phyloP scores from a whole-genome alignment of 192 early-diverging fungal species.

The Martensiomyces pterosporus region DNA sequence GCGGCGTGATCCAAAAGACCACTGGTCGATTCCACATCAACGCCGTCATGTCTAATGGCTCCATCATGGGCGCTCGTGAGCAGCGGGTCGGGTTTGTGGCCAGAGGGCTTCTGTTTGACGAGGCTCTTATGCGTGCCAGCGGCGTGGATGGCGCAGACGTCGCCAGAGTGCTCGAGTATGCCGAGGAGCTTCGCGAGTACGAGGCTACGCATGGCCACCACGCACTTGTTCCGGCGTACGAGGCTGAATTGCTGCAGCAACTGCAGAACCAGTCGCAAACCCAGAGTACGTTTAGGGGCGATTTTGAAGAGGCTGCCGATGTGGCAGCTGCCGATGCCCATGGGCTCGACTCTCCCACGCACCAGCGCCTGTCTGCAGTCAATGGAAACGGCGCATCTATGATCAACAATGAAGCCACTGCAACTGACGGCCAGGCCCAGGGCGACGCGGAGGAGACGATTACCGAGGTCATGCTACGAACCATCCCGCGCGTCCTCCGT shows the following conservation, averaged over 20 bases:
- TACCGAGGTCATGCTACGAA: constrained; percentile 13
- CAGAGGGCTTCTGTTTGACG: constrained; percentile 32
- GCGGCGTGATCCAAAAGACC: constrained; percentile 29
- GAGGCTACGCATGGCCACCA: constrained; percentile 25
- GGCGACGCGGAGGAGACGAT: constrained; percentile 6
- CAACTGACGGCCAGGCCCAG: no score
- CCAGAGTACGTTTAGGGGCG: background rate
- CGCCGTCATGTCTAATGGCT: background rate
- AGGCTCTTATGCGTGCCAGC: constrained; percentile 16
- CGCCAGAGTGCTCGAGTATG: constrained; percentile 13
- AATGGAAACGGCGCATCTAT: no score
- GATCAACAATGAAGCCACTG: background rate
- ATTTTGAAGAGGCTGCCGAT: background rate
- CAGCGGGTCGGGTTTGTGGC: constrained; percentile 36
- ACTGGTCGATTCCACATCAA: constrained; percentile 44
- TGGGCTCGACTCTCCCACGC: background rate
- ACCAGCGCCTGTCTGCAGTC: no score
- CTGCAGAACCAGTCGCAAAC: constrained; percentile 3
- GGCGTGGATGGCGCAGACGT: constrained; percentile 11
- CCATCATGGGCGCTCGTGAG: constrained; percentile 21
- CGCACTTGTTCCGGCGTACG: constrained; percentile 3
- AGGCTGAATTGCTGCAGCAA: constrained; percentile 11
- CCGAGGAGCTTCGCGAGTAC: constrained; percentile 18
- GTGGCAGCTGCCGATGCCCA: background rate
- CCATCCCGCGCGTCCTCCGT: constrained; percentile 16